phyloP scores from a whole-genome alignment of 441 rosid species.

The Eutrema salsugineum region DNA sequence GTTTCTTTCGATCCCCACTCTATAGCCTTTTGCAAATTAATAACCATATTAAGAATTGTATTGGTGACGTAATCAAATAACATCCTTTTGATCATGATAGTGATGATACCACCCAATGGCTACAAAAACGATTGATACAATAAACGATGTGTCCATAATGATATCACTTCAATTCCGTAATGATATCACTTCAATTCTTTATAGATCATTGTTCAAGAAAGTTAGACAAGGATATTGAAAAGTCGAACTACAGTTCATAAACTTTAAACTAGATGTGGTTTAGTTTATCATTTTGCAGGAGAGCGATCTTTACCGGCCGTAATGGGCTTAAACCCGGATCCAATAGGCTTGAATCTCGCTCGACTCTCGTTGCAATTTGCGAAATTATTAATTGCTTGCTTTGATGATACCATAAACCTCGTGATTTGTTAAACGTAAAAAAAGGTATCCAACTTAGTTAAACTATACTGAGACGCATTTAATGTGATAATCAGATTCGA shows the following conservation, averaged over 20 bases:
- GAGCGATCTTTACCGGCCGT: background rate
- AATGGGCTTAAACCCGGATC: background rate
- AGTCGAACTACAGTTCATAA: background rate
- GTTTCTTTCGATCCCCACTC: background rate
- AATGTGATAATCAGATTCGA: slow-evolving; percentile 7
- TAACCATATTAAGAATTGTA: background rate
- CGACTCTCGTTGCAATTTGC: background rate
- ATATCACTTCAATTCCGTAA: background rate
- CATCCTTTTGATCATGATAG: slow-evolving; percentile 17
- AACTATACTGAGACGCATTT: background rate
- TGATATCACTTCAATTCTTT: background rate
- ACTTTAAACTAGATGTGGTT: background rate
- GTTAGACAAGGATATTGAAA: slow-evolving; percentile 2
- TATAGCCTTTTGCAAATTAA: background rate
- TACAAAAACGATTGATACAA: background rate
- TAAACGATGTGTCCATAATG: slow-evolving; percentile 4
- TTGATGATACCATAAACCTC: background rate
- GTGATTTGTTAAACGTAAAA: background rate
- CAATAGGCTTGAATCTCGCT: background rate
- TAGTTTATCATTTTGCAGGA: background rate
- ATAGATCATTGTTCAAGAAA: background rate
- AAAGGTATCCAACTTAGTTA: background rate
- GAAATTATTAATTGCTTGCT: background rate
- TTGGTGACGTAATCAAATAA: slow-evolving; percentile 7
- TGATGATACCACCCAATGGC: slow-evolving; percentile 23